Evolutionary conservation across 2,329 filamentous ascomycete genomes (phyloP).

Genomic region (Penicillium sp.): DNA sequence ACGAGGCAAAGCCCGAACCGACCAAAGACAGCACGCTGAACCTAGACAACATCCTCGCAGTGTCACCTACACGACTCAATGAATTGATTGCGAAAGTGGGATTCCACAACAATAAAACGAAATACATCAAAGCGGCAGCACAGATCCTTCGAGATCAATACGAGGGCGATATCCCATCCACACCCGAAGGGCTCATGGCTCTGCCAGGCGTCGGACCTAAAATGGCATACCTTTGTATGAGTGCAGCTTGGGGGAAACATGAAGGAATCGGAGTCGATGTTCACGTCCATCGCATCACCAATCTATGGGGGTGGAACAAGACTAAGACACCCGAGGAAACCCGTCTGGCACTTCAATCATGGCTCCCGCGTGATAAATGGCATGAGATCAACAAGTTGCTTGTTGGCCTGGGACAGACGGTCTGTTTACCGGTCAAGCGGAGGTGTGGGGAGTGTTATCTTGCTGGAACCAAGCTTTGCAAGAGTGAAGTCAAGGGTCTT

Average conservation of each 20-base stretch:
- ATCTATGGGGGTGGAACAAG: constrained; percentile 89
- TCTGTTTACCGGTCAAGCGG: constrained; percentile 78
- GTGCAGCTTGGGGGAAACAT: constrained; percentile 70
- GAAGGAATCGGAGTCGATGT: constrained; percentile 91
- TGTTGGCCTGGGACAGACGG: constrained; percentile 84
- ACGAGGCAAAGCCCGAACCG: constrained; percentile 26
- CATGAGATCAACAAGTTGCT: constrained; percentile 89
- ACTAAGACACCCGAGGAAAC: constrained; percentile 84
- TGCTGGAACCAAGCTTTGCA: constrained; percentile 75
- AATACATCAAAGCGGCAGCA: constrained; percentile 76
- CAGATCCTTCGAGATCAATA: constrained; percentile 72
- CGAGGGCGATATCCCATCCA: constrained; percentile 77
- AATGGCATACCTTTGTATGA: constrained; percentile 90
- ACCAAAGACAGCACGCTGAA: constrained; percentile 60
- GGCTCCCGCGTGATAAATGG: constrained; percentile 85
- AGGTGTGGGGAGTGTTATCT: constrained; percentile 86
- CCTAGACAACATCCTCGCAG: constrained; percentile 75
- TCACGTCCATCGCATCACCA: constrained; percentile 92
- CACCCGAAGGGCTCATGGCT: constrained; percentile 72
- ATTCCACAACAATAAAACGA: constrained; percentile 94
- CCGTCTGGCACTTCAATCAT: constrained; percentile 72
- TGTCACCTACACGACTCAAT: constrained; percentile 69
- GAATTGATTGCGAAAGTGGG: constrained; percentile 81
- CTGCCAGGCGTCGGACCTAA: constrained; percentile 91
- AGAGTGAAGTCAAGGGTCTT: constrained; percentile 69